These are phyloP conservation scores for Fusarium concolor DNA, from an alignment of 2,329 filamentous ascomycete genomes.

Conservation along the genomic window DNA sequence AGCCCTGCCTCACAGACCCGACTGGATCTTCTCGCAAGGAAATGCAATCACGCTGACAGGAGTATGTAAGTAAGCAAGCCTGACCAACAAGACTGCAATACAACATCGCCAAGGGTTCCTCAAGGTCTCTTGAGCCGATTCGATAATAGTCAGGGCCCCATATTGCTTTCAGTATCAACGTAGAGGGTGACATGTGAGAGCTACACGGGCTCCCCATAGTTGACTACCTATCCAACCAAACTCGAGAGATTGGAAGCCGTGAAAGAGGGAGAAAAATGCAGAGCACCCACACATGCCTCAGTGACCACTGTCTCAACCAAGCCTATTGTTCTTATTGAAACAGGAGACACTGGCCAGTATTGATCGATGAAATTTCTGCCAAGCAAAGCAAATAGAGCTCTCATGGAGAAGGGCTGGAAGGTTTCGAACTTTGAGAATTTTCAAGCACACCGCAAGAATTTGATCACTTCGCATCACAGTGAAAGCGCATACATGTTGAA, in stretches of 20 bases:
- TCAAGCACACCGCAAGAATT: slow-evolving; percentile 28
- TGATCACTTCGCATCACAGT: slow-evolving; percentile 21
- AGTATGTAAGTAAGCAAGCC: not conserved
- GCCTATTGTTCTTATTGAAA: slow-evolving; percentile 11
- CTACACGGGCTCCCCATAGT: not conserved
- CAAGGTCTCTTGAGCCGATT: slow-evolving; percentile 16
- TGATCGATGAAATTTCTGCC: slow-evolving; percentile 6
- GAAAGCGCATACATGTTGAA: slow-evolving; percentile 13
- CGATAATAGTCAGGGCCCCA: slow-evolving; percentile 8
- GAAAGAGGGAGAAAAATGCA: slow-evolving; percentile 12
- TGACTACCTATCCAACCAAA: slow-evolving; percentile 11
- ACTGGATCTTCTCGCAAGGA: slow-evolving; percentile 6
- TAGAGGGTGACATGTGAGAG: not conserved
- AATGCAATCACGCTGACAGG: slow-evolving; percentile 3
- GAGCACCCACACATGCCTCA: not conserved
- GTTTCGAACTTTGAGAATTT: slow-evolving; percentile 9
- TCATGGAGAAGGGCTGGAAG: slow-evolving; percentile 6
- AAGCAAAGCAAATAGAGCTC: slow-evolving; percentile 1
- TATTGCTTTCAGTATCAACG: not conserved
- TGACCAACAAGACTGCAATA: slow-evolving; percentile 29
- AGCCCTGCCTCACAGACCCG: slow-evolving; percentile 4
- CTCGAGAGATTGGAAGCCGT: slow-evolving; percentile 11
- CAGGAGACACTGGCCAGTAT: slow-evolving; percentile 9
- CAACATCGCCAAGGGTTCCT: slow-evolving; percentile 26
- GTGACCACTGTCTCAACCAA: slow-evolving; percentile 9